phyloP scores from a whole-genome alignment of 2,329 filamentous ascomycete species.

The Harringtonia lauricola region DNA sequence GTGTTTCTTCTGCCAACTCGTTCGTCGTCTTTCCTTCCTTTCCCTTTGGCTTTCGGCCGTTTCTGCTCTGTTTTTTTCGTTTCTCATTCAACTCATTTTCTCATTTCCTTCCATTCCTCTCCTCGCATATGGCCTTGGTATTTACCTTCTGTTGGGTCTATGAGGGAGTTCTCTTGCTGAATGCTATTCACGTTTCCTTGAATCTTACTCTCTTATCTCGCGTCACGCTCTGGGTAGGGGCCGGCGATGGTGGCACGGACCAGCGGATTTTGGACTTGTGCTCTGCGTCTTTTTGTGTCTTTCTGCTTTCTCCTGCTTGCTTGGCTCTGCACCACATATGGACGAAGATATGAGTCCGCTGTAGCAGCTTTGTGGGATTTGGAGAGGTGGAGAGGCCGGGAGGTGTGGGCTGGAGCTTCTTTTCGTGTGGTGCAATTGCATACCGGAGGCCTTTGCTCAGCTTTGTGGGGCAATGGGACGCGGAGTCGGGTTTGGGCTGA shows the following conservation, averaged over 20 bases:
- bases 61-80: slow-evolving; percentile 19
- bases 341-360: slow-evolving; percentile 89
- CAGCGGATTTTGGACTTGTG: not conserved
- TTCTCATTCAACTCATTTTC: slow-evolving; percentile 10
- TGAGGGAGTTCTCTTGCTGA: slow-evolving; percentile 8
- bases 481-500: not conserved
- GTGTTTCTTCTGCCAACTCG: not conserved
- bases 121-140: too few species aligned
- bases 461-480: not conserved
- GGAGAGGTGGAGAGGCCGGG: slow-evolving; percentile 10
- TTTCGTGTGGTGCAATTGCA: not conserved
- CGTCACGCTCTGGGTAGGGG: not conserved
- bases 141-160: not conserved
- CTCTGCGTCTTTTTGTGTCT: not conserved
- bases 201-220: not conserved
- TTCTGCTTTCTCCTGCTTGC: not conserved
- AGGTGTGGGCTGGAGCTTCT: slow-evolving; percentile 4
- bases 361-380: slow-evolving; percentile 16
- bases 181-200: not conserved
- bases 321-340: slow-evolving; percentile 25
- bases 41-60: not conserved
- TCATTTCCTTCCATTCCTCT: not conserved
- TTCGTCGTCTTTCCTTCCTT: too few species aligned
- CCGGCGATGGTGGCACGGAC: not conserved
- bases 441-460: slow-evolving; percentile 4